phyloP scores from a whole-genome alignment of 768 basidiomycete genomes.

The Tubosaeta brunneosetosa region DNA sequence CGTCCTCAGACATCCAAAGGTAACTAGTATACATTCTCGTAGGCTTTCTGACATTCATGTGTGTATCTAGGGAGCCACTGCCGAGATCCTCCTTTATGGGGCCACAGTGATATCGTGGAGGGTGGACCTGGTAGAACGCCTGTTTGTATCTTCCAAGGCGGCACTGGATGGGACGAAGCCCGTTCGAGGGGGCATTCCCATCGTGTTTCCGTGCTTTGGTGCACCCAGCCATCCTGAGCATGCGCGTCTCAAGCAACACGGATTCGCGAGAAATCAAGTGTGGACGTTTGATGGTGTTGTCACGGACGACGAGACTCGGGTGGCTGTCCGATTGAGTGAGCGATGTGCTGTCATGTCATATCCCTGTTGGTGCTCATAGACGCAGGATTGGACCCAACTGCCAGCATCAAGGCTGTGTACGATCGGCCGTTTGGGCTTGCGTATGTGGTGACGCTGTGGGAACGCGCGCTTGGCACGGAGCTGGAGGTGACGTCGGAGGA shows the following conservation, averaged over 20 bases:
- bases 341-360: not conserved
- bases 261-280: constrained; percentile 74
- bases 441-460: constrained; percentile 78
- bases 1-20: constrained; percentile 61
- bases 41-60: not conserved
- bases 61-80: constrained; percentile 53
- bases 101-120: constrained; percentile 90
- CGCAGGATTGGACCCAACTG: constrained; percentile 55
- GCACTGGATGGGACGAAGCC: constrained; percentile 77
- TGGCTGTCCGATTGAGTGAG: constrained; percentile 78
- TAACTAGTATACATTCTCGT: constrained; percentile 14
- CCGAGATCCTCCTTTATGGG: constrained; percentile 70
- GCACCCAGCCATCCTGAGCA: constrained; percentile 74
- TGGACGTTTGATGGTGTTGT: constrained; percentile 69
- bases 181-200: constrained; percentile 51
- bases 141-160: constrained; percentile 82
- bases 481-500: constrained; percentile 67
- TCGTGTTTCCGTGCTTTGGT: constrained; percentile 89
- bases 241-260: constrained; percentile 73
- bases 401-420: constrained; percentile 55
- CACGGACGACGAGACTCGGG: constrained; percentile 63
- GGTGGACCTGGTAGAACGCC: constrained; percentile 53
- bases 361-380: constrained; percentile 1
- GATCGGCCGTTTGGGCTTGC: constrained; percentile 62
- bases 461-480: constrained; percentile 70